phyloP scores from a whole-genome alignment of 1,139 yeast genomes.

The Saccharomyces hybrid region DNA sequence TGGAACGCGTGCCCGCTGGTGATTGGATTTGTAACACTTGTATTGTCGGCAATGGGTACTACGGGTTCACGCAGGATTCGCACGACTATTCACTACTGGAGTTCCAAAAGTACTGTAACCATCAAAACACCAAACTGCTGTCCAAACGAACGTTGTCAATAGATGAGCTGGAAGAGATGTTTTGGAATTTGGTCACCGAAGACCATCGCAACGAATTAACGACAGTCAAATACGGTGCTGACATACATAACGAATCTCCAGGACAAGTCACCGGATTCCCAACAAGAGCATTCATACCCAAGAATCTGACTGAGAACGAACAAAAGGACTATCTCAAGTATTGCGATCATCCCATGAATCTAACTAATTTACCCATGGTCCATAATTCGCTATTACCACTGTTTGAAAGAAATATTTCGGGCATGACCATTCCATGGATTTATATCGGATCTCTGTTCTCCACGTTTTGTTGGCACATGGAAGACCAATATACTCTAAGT shows the following conservation, averaged over 20 bases:
- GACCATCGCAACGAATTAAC: slow-evolving; percentile 40
- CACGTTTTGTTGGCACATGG: slow-evolving; percentile 83
- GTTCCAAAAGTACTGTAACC: slow-evolving; percentile 42
- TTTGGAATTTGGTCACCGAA: slow-evolving; percentile 43
- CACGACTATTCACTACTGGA: slow-evolving; percentile 50
- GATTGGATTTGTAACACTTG: slow-evolving; percentile 78
- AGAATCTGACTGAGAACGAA: slow-evolving; percentile 28
- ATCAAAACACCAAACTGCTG: slow-evolving; percentile 12
- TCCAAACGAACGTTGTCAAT: slow-evolving; percentile 29
- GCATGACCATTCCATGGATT: slow-evolving; percentile 81
- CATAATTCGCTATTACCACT: slow-evolving; percentile 55
- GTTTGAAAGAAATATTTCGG: slow-evolving; percentile 56
- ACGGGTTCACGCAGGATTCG: slow-evolving; percentile 75
- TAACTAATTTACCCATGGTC: slow-evolving; percentile 59
- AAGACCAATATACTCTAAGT: slow-evolving; percentile 70
- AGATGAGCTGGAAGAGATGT: slow-evolving; percentile 44
- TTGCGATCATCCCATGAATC: slow-evolving; percentile 54
- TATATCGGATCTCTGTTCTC: slow-evolving; percentile 67
- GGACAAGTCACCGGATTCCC: slow-evolving; percentile 69
- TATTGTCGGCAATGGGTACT: slow-evolving; percentile 77
- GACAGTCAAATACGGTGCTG: slow-evolving; percentile 70
- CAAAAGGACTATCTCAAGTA: slow-evolving; percentile 33
- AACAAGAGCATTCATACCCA: slow-evolving; percentile 29
- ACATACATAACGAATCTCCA: slow-evolving; percentile 51
- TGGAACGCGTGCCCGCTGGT: slow-evolving; percentile 18